Conservation (phyloP, 192 early-diverging fungal genomes). For the Backusella liffmaniae region DNA sequence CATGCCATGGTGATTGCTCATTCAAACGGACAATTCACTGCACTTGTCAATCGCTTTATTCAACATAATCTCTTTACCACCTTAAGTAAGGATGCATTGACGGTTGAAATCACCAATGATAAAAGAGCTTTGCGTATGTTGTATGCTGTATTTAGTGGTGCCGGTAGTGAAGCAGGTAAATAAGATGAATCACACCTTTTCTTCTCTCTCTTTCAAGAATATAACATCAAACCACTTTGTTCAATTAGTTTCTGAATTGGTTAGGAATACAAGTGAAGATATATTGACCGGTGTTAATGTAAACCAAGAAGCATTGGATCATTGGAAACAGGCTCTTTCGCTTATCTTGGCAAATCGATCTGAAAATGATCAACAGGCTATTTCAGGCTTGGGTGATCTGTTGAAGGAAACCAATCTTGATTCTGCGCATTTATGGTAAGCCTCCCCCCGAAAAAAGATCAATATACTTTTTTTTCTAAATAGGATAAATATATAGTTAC, state of each 20-base stretch:
- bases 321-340: conserved; percentile 75
- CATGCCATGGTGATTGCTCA: conserved; percentile 83
- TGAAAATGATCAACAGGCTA: conserved; percentile 63
- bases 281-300: not conserved
- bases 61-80: conserved; percentile 24
- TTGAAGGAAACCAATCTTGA: conserved; percentile 53
- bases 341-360: conserved; percentile 87
- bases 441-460: not conserved
- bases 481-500: conserved; percentile 33
- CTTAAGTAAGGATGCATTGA: not conserved
- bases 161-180: conserved; percentile 48
- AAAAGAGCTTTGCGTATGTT: conserved; percentile 56
- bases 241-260: conserved; percentile 16
- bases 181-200: not conserved
- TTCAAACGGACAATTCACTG: conserved; percentile 75
- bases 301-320: conserved; percentile 35
- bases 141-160: conserved; percentile 68
- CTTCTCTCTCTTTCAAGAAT: not conserved
- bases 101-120: conserved; percentile 18
- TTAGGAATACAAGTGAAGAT: conserved; percentile 19
- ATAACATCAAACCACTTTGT: not conserved
- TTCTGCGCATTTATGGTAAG: conserved; percentile 81
- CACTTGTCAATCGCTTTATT: conserved; percentile 68
- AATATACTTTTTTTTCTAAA: not conserved
- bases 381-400: conserved; percentile 78